Percentiles rank a stretch among this genome's conserved stretches.
phyloP scores from a whole-genome alignment of 2,329 filamentous ascomycete species.

The Curvularia eragrostidis region DNA sequence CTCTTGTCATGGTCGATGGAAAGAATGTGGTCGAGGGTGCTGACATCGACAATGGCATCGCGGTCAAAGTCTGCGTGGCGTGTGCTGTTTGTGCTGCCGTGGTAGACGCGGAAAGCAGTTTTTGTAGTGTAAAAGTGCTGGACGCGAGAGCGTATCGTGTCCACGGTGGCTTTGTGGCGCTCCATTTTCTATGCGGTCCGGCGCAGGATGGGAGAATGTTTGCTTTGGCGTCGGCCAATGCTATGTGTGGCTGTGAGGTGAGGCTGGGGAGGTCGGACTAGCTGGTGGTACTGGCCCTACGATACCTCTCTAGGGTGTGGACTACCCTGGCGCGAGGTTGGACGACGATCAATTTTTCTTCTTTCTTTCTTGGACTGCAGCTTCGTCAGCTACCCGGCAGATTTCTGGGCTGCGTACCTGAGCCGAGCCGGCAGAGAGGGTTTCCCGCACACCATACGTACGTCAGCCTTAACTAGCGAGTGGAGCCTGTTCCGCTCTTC shows the following conservation, averaged over 20 bases:
- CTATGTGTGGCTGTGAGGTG: slow-evolving; percentile 10
- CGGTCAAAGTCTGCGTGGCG: slow-evolving; percentile 56
- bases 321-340: background rate
- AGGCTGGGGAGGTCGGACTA: slow-evolving; percentile 14
- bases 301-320: background rate
- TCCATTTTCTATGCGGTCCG: slow-evolving; percentile 24
- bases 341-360: slow-evolving; percentile 2
- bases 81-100: slow-evolving; percentile 79
- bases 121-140: slow-evolving; percentile 36
- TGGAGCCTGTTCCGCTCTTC: slow-evolving; percentile 32
- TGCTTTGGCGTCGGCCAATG: background rate
- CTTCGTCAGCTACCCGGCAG: background rate
- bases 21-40: slow-evolving; percentile 67
- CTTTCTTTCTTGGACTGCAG: background rate
- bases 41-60: slow-evolving; percentile 66
- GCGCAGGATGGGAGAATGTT: background rate
- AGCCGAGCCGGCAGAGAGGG: background rate
- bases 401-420: background rate
- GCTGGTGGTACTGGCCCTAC: slow-evolving; percentile 6
- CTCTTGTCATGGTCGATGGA: slow-evolving; percentile 59
- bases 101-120: slow-evolving; percentile 61
- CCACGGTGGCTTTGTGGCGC: slow-evolving; percentile 30
- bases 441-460: slow-evolving; percentile 19
- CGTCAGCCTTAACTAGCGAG: slow-evolving; percentile 30
- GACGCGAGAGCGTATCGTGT: slow-evolving; percentile 30